These are phyloP conservation scores for Dendrocalamus sinicus DNA, from an alignment of 176 grass and related monocot species.

Conservation along the genomic window DNA sequence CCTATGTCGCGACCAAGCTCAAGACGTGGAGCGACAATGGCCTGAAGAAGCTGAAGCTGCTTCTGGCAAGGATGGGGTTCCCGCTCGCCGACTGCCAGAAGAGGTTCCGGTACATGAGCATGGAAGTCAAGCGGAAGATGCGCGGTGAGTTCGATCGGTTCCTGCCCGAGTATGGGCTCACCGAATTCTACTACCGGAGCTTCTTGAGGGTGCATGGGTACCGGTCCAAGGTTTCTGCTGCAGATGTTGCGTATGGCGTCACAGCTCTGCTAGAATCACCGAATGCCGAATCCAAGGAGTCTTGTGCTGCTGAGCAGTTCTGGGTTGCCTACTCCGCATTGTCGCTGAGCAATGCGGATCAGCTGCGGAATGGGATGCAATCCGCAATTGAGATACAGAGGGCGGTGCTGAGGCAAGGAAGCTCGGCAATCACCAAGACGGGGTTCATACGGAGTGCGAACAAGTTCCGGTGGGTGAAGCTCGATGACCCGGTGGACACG, in stretches of 20 bases:
- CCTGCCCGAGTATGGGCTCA: conserved; percentile 79
- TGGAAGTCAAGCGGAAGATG: conserved; percentile 91
- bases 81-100: conserved; percentile 79
- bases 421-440: conserved; percentile 79
- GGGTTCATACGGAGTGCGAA: conserved; percentile 78
- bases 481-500: conserved; percentile 83
- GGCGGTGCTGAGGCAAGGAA: conserved; percentile 87
- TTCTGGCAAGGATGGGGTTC: conserved; percentile 87
- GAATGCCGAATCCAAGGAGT: conserved; percentile 34
- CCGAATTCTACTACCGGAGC: conserved; percentile 82
- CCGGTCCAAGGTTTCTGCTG: conserved; percentile 77
- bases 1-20: conserved; percentile 80
- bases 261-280: conserved; percentile 72
- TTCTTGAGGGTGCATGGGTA: conserved; percentile 84
- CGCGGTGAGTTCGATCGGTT: conserved; percentile 77
- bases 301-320: conserved; percentile 65
- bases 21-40: conserved; percentile 95
- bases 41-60: conserved; percentile 83
- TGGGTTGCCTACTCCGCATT: conserved; percentile 76
- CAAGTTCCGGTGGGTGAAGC: conserved; percentile 90
- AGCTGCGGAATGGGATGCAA: conserved; percentile 78
- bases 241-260: conserved; percentile 85
- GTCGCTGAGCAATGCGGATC: conserved; percentile 73
- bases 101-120: conserved; percentile 93
- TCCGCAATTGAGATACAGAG: conserved; percentile 86